These are phyloP conservation scores for Lanmaoa pseudosensibilis DNA, from an alignment of 768 basidiomycete genomes.

Conservation along the genomic window DNA sequence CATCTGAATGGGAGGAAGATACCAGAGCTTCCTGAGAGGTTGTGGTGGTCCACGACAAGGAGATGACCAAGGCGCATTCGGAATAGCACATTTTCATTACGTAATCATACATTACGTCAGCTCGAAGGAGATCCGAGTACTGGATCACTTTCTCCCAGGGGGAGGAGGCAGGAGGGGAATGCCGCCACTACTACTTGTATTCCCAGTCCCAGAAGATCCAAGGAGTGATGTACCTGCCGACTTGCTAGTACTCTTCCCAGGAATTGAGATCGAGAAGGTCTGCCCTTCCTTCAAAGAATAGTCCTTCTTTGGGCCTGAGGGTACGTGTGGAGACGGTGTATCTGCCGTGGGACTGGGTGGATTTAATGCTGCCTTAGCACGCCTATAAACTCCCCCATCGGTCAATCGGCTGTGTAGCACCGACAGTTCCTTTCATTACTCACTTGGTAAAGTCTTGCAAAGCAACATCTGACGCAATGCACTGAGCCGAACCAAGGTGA, in stretches of 20 bases:
- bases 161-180: constrained; percentile 85
- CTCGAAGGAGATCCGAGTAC: constrained; percentile 13
- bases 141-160: constrained; percentile 51
- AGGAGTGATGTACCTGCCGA: constrained; percentile 39
- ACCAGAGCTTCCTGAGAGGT: constrained; percentile 5
- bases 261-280: constrained; percentile 89
- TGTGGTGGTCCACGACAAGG: constrained; percentile 15
- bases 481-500: constrained; percentile 6
- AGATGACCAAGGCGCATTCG: constrained; percentile 6
- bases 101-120: constrained; percentile 18
- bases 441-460: constrained; percentile 86
- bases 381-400: constrained; percentile 38
- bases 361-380: constrained; percentile 62
- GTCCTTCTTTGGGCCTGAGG: constrained; percentile 85
- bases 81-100: constrained; percentile 11
- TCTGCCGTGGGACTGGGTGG: constrained; percentile 45
- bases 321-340: constrained; percentile 63
- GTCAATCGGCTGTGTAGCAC: constrained; percentile 1
- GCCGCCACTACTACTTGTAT: constrained; percentile 34
- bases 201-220: constrained; percentile 32
- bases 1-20: constrained; percentile 40
- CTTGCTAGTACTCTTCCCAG: constrained; percentile 59
- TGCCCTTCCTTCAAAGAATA: constrained; percentile 94
- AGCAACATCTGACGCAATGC: constrained; percentile 61
- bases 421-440: constrained; percentile 5